These are phyloP conservation scores for Cytospora paraplurivora DNA, from an alignment of 2,329 filamentous ascomycete genomes.

Conservation along the genomic window DNA sequence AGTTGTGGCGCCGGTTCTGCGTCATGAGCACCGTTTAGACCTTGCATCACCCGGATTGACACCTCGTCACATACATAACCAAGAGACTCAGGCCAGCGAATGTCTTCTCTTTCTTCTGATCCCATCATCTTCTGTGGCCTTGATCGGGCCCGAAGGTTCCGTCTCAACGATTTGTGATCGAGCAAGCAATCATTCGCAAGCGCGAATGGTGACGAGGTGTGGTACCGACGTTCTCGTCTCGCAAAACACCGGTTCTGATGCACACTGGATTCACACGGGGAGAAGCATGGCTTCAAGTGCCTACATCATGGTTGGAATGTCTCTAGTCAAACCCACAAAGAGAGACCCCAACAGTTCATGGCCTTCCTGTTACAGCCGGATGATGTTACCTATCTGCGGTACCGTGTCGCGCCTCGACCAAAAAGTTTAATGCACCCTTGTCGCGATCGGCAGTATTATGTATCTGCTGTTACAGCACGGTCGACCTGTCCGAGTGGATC, in stretches of 20 bases:
- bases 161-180: background rate
- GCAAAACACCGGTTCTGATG: background rate
- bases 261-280: background rate
- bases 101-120: background rate
- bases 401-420: background rate
- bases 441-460: background rate
- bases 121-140: background rate
- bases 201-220: background rate
- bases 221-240: background rate
- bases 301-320: background rate
- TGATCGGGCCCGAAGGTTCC: background rate
- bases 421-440: background rate
- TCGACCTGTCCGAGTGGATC: background rate
- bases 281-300: background rate
- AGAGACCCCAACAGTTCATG: background rate
- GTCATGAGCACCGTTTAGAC: background rate
- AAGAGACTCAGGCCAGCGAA: background rate
- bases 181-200: background rate
- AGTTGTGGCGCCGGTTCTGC: background rate
- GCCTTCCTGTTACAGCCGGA: constrained; percentile 11
- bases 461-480: background rate
- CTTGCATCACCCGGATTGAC: background rate
- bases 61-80: background rate
- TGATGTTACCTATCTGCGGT: constrained; percentile 1
- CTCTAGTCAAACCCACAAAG: background rate